Conservation (phyloP, 179 eudicot genomes). For the Corrigiola litoralis region DNA sequence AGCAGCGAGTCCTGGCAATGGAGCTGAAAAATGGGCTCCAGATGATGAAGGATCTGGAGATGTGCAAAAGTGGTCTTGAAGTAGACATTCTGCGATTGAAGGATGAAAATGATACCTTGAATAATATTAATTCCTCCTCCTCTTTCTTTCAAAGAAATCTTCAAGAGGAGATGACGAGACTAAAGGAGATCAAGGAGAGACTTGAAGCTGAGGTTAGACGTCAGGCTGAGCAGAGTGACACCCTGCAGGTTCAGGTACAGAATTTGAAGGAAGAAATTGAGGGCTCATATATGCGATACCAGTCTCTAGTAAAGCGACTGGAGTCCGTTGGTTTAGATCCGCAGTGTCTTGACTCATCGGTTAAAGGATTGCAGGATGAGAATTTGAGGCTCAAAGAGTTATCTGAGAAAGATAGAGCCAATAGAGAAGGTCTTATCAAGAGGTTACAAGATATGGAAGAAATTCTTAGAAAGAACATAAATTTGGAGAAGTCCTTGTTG, state of each 20-base stretch:
- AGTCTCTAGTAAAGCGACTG: conserved; percentile 48
- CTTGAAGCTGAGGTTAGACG: conserved; percentile 61
- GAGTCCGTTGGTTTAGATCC: conserved; percentile 61
- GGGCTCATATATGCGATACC: conserved; percentile 49
- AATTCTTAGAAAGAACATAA: conserved; percentile 37
- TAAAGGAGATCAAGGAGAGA: conserved; percentile 67
- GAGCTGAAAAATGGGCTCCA: conserved; percentile 66
- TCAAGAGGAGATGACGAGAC: conserved; percentile 43
- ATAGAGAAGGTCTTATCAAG: conserved; percentile 46
- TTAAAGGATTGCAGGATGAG: conserved; percentile 61
- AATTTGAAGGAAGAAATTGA: conserved; percentile 60
- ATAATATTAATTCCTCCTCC: conserved; percentile 41
- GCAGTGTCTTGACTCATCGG: conserved; percentile 41
- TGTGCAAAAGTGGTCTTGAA: conserved; percentile 52
- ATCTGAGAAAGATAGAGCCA: conserved; percentile 36
- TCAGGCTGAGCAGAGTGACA: conserved; percentile 50
- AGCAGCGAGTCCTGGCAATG: conserved; percentile 65
- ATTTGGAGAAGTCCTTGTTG: conserved; percentile 44
- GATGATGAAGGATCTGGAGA: conserved; percentile 61
- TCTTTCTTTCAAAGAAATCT: conserved; percentile 40
- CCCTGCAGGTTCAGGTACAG: conserved; percentile 54
- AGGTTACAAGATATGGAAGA: conserved; percentile 55
- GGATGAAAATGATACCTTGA: conserved; percentile 59
- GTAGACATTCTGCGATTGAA: conserved; percentile 43
- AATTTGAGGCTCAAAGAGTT: conserved; percentile 55